Conservation (phyloP, 768 basidiomycete species). For the Rhizopogon sp. region DNA sequence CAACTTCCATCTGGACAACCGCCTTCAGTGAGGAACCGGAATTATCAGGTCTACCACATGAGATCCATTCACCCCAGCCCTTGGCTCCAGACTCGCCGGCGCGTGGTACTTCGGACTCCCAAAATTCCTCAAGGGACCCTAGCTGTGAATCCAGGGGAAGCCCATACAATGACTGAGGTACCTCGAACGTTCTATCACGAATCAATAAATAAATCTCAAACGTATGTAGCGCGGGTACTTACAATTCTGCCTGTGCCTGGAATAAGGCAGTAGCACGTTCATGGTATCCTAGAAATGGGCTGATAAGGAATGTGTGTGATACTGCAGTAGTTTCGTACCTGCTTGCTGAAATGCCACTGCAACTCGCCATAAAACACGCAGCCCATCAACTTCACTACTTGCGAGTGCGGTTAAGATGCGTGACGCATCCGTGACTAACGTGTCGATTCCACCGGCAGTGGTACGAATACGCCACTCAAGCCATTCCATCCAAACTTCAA, state of each 20-base stretch:
- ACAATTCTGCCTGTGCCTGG: conserved; percentile 84
- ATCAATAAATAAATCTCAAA: conserved; percentile 5
- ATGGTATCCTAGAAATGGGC: conserved; percentile 47
- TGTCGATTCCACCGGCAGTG: conserved; percentile 43
- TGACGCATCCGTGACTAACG: conserved; percentile 46
- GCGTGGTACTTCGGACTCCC: conserved; percentile 81
- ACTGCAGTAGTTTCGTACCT: conserved; percentile 37
- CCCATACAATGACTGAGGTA: conserved; percentile 41
- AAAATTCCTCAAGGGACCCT: conserved; percentile 68
- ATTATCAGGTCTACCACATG: conserved; percentile 35
- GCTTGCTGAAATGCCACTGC: conserved; percentile 59
- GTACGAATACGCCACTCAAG: conserved; percentile 66
- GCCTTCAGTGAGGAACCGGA: conserved; percentile 1
- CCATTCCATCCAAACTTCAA: conserved; percentile 75
- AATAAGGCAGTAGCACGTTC: conserved; percentile 76
- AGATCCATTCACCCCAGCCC: conserved; percentile 68
- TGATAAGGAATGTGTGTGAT: conserved; percentile 1
- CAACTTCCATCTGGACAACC: conserved; percentile 13
- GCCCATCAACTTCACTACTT: conserved; percentile 46
- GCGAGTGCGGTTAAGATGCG: conserved; percentile 41
- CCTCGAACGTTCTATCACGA: conserved; percentile 48
- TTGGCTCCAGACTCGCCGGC: conserved; percentile 59
- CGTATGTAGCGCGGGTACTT: conserved; percentile 20
- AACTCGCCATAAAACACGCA: conserved; percentile 70
- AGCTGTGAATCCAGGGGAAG: conserved; percentile 45